These are phyloP conservation scores for Penicillium sp. DNA, from an alignment of 2,329 filamentous ascomycete genomes.

Conservation along the genomic window DNA sequence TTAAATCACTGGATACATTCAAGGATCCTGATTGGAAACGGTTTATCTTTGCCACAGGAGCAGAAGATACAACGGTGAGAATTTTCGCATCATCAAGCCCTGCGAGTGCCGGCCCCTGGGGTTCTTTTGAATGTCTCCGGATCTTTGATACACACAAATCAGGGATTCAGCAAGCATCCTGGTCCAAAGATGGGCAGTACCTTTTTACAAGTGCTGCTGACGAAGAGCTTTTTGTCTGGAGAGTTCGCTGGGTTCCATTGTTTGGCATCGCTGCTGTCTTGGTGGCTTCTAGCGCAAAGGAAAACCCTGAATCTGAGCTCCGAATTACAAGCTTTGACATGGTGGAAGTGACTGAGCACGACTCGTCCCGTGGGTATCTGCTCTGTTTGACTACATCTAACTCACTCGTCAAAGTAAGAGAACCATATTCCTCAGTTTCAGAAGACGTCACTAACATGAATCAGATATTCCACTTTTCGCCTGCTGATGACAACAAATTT, in stretches of 20 bases:
- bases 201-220: conserved; percentile 82
- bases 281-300: conserved; percentile 46
- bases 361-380: conserved; percentile 41
- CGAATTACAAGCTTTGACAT: conserved; percentile 76
- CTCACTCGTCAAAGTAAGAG: conserved; percentile 60
- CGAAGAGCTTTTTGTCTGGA: conserved; percentile 88
- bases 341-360: conserved; percentile 24
- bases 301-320: conserved; percentile 57
- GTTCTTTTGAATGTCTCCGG: conserved; percentile 49
- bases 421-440: not conserved
- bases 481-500: conserved; percentile 23
- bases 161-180: conserved; percentile 74
- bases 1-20: conserved; percentile 58
- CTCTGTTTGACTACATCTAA: conserved; percentile 77
- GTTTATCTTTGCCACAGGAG: conserved; percentile 58
- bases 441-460: conserved; percentile 9
- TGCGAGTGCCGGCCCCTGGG: conserved; percentile 14
- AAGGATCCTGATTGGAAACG: conserved; percentile 10
- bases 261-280: conserved; percentile 50
- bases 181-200: conserved; percentile 60
- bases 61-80: conserved; percentile 68
- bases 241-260: conserved; percentile 51
- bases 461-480: conserved; percentile 45
- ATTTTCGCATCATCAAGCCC: conserved; percentile 47
- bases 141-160: conserved; percentile 72